These are phyloP conservation scores for Trametes polyzona DNA, from an alignment of 1,284 basidiomycete species.

Conservation along the genomic window DNA sequence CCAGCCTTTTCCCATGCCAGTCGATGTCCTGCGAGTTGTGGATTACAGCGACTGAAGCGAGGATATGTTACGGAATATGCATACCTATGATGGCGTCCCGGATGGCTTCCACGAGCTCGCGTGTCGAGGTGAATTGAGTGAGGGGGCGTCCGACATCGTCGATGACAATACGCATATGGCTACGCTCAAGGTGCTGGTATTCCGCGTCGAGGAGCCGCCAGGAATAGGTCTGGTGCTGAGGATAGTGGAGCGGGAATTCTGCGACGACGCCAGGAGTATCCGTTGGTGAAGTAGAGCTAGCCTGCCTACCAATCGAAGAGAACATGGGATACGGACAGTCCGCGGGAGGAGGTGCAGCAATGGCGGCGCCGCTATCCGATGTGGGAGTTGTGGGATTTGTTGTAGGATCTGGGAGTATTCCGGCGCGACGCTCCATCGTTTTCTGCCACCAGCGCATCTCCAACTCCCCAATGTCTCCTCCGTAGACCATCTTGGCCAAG, in stretches of 20 bases:
- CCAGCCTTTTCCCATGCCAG: not conserved
- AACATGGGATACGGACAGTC: not conserved
- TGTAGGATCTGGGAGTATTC: too few relatives aligned
- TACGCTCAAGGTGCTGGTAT: slow-evolving; percentile 10
- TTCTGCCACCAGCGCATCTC: slow-evolving; percentile 4
- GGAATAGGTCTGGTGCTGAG: slow-evolving; percentile 12
- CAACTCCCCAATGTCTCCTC: slow-evolving; percentile 7
- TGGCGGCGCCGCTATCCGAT: too few relatives aligned
- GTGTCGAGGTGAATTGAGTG: slow-evolving; percentile 9
- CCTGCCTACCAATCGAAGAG: not conserved
- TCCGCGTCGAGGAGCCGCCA: not conserved
- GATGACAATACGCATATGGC: slow-evolving; percentile 23
- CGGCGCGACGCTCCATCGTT: too few relatives aligned
- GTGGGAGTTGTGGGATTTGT: too few relatives aligned
- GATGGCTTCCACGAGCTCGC: slow-evolving; percentile 7
- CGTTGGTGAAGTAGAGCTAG: not conserved
- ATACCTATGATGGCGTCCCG: slow-evolving; percentile 20
- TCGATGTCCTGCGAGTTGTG: slow-evolving; percentile 2
- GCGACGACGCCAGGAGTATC: too few relatives aligned
- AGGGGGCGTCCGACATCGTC: slow-evolving; percentile 17
- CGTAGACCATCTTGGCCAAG: not conserved
- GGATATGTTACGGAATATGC: not conserved
- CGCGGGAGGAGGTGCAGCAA: too few relatives aligned
- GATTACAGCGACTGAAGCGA: not conserved
- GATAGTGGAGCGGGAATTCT: not conserved